Evolutionary conservation across 176 grass and related monocot species (phyloP), one percentile per base, ranked within the genome.

Genomic region (Stipa capillata): DNA sequence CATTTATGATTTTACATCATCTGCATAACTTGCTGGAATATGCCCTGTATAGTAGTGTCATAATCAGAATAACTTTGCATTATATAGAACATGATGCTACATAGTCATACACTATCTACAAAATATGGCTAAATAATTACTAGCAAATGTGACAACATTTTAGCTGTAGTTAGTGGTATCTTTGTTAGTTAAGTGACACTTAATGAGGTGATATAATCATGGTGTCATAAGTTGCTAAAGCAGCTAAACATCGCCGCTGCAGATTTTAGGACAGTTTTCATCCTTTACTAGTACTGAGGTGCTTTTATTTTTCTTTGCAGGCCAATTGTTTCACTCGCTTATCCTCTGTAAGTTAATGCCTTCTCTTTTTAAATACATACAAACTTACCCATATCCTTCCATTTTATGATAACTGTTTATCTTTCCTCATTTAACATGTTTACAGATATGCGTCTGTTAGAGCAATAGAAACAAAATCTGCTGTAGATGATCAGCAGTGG

Each of bases 381-480:
- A 21, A 6, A 17, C 67, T 78, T 69, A 50, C 40, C 31, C 41
- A 23, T 15, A 24, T 63, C 41, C 6, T 69, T 85, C 17, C 51
- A 37, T 80, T 67, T 40, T 35, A 72, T 52, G 12, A 7, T 67
- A 24, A 75, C 18, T 74, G 70, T 41, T 54, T 83, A 6, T 79
- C 11, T 27, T 48, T 56, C 33, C 6, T 73, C 15, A 35, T 31
- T 75, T 72, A 20, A 45, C 45, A 37, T 12, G 16, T 82, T 91
- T 68, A 47, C 97, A 99, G 97, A 44, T 99, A 96, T 85, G 97
- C 92, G 4, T 99, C 97, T 69, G 86, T 99, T 67, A 89, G 87
- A 70, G 97, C 97, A 74, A 96, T 99, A 74, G 97, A 99, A 96
- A 99, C 90, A 58, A 95, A 93, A 91, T 99, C 97, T 77, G 53